Conservation (phyloP, 768 basidiomycete genomes). For the Hypsizygus marmoreus region DNA sequence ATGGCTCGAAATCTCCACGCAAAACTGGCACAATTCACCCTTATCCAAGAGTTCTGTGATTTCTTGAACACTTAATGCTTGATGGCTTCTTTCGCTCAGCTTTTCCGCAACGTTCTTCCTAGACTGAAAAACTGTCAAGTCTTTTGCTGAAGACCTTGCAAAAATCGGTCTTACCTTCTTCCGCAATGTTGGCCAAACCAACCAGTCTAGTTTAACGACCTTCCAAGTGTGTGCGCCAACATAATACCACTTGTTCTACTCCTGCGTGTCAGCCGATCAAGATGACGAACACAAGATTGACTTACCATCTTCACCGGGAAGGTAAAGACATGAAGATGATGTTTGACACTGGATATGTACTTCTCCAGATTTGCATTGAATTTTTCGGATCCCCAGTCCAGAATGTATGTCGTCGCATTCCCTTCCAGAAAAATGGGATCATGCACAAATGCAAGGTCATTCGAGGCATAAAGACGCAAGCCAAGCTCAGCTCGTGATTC, state of each 20-base stretch:
- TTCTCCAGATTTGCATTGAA: constrained; percentile 32
- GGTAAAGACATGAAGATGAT: constrained; percentile 52
- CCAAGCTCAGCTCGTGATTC: constrained; percentile 38
- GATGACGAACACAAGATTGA: neutral
- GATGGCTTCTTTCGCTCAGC: constrained; percentile 36
- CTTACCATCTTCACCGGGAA: constrained; percentile 47
- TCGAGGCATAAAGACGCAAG: constrained; percentile 42
- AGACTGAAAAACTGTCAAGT: constrained; percentile 24
- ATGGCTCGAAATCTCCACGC: constrained; percentile 18
- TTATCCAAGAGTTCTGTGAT: constrained; percentile 39
- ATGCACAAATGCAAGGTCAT: constrained; percentile 49
- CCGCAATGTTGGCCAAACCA: constrained; percentile 42
- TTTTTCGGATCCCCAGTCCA: constrained; percentile 51
- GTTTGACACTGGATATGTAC: constrained; percentile 28
- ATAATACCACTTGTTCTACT: constrained; percentile 50
- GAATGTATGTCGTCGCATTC: constrained; percentile 37
- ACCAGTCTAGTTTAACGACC: constrained; percentile 23
- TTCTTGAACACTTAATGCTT: constrained; percentile 29
- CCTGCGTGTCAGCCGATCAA: constrained; percentile 4
- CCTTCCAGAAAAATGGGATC: constrained; percentile 57
- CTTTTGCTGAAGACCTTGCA: neutral
- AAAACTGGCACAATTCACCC: constrained; percentile 46
- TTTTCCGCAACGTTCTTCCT: constrained; percentile 35
- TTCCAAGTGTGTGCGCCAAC: constrained; percentile 52
- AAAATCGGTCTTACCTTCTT: constrained; percentile 30